Evolutionary conservation across 2,329 filamentous ascomycete species (phyloP).

Genomic region (Calonectria montana): DNA sequence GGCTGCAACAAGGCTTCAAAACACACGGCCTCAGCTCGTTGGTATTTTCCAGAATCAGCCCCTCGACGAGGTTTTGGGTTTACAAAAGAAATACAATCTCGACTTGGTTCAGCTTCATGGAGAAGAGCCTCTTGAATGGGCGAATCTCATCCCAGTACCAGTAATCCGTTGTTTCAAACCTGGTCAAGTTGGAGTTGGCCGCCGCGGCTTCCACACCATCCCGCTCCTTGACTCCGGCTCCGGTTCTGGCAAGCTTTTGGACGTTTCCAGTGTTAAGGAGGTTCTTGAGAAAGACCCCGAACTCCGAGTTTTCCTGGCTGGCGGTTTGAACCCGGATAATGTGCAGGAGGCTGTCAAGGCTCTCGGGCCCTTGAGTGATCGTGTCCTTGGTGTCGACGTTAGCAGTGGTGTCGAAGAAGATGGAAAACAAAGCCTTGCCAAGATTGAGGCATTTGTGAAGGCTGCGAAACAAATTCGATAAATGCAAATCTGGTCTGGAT

Average conservation of each 20-base stretch:
- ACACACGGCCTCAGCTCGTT: conserved; percentile 79
- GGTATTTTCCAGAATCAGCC: conserved; percentile 96
- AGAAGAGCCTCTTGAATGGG: conserved; percentile 92
- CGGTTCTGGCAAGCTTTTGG: conserved; percentile 84
- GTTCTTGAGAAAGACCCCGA: conserved; percentile 75
- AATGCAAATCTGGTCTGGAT: background rate
- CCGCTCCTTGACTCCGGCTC: conserved; percentile 89
- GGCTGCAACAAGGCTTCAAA: conserved; percentile 59
- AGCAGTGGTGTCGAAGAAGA: conserved; percentile 92
- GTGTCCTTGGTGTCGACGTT: conserved; percentile 88
- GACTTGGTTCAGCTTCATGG: conserved; percentile 96
- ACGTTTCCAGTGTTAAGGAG: conserved; percentile 75
- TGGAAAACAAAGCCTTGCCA: conserved; percentile 82
- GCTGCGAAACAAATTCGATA: conserved; percentile 74
- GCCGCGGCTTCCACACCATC: conserved; percentile 83
- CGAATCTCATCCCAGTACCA: conserved; percentile 87
- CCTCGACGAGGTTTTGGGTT: conserved; percentile 81
- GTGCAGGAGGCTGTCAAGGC: conserved; percentile 74
- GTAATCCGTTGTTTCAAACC: conserved; percentile 90
- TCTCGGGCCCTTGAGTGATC: conserved; percentile 68
- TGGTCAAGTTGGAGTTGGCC: conserved; percentile 75
- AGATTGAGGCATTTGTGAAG: conserved; percentile 84
- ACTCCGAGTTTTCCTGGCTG: conserved; percentile 84
- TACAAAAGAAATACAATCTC: conserved; percentile 80
- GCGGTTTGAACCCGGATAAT: conserved; percentile 85